These are phyloP conservation scores for Aspergillus fumigatus DNA, from an alignment of 2,329 filamentous ascomycete species.

Conservation along the genomic window DNA sequence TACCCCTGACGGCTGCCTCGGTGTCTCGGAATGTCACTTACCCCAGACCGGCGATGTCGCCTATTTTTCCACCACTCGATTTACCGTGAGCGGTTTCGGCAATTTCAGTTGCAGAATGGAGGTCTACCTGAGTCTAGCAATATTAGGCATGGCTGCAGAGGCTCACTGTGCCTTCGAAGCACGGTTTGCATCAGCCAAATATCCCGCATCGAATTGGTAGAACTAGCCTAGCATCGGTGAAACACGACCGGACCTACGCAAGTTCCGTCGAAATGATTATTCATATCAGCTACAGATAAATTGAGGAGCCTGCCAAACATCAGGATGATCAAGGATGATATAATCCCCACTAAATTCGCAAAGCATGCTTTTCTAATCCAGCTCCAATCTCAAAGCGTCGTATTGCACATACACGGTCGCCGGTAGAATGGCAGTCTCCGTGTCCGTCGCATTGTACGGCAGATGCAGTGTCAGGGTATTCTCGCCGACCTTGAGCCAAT, in stretches of 20 bases:
- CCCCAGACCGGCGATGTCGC: background rate
- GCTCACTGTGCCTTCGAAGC: no score
- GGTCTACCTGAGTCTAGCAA: background rate
- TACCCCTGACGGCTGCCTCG: background rate
- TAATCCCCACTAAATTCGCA: background rate
- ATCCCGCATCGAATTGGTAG: no score
- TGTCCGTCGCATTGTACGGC: slow-evolving; percentile 56
- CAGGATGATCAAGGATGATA: no score
- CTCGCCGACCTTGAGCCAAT: slow-evolving; percentile 46
- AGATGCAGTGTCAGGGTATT: slow-evolving; percentile 57
- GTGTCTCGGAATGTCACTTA: background rate
- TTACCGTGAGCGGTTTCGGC: background rate
- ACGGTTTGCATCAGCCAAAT: no score
- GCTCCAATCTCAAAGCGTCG: slow-evolving; percentile 58
- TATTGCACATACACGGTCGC: slow-evolving; percentile 60
- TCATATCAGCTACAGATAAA: no score
- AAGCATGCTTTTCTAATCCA: slow-evolving; percentile 22
- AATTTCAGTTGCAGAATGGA: background rate
- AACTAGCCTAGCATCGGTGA: no score
- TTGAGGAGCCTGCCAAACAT: no score
- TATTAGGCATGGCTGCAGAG: no score
- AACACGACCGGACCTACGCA: background rate
- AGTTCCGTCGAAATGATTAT: no score
- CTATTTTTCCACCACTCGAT: background rate
- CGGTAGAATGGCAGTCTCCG: slow-evolving; percentile 54